Evolutionary conservation across 1,139 yeast genomes (phyloP), one percentile per base, ranked within the genome.

Genomic region (Ogataea hybrid): DNA sequence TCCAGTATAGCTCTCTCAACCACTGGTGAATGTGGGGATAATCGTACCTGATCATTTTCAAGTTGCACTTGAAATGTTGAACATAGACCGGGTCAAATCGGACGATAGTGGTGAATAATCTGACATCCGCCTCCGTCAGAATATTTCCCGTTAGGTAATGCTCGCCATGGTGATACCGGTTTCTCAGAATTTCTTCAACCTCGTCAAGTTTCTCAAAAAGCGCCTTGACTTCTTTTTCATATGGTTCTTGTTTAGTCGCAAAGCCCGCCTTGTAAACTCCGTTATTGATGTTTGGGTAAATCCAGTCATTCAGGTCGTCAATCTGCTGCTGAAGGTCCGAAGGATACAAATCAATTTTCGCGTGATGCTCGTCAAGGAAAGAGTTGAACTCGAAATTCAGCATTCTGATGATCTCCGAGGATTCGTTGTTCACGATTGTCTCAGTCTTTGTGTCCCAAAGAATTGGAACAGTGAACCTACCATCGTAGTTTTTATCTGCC

Each of bases 211-310:
- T 74, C 27, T 70, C 67, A 62, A 92, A 92, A 28, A 90, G 69
- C 37, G 73, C 75, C 32, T 61, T 64, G 6, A 85, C 90, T 54
- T 85, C 86, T 47, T 68, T 68, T 51, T 85, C 94, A 60, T 92
- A 92, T 18, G 84, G 88, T 47, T 82, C 89, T 60, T 88, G 95
- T 43, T 75, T 75, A 16, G 90, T 80, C 6, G 97, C 89, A 65
- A 90, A 92, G 0, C 97, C 97, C 2, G 95, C 54, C 68, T 89
- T 92, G 72, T 92, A 92, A 25, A 92, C 97, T 30, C 97, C 97
- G 61, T 88, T 89, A 71, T 89, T 90, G 63, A 92, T 84, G 55
- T 74, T 77, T 58, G 84, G 84, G 62, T 90, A 90, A 37, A 86
- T 75, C 94, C 95, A 85, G n/a, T 69, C 74, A 59, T 90, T 89